Conservation (phyloP, 2,329 filamentous ascomycete species). For the Chaetomium sp. region DNA sequence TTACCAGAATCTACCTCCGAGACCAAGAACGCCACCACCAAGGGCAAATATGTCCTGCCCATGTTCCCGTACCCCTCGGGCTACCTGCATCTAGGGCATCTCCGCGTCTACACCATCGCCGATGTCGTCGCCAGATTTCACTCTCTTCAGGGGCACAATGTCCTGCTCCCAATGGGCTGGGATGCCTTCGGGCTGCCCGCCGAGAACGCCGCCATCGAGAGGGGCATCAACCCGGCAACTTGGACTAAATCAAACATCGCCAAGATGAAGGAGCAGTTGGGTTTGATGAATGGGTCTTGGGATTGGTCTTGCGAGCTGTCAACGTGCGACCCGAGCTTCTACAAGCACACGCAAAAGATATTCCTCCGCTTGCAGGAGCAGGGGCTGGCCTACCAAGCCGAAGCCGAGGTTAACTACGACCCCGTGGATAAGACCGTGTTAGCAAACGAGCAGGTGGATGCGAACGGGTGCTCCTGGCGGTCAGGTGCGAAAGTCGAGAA, state of each 20-base stretch:
- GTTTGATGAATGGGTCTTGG: slow-evolving; percentile 78
- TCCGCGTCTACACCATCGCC: slow-evolving; percentile 87
- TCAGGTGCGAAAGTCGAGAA: slow-evolving; percentile 85
- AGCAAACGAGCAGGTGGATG: slow-evolving; percentile 91
- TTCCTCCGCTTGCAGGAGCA: slow-evolving; percentile 76
- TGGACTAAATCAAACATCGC: slow-evolving; percentile 83
- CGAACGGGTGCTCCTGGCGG: slow-evolving; percentile 82
- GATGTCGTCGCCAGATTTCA: slow-evolving; percentile 80
- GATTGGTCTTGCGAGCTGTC: slow-evolving; percentile 81
- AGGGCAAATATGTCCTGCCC: slow-evolving; percentile 71
- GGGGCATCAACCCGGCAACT: slow-evolving; percentile 71
- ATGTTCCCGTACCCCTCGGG: slow-evolving; percentile 96
- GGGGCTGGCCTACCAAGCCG: slow-evolving; percentile 78
- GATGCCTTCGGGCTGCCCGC: slow-evolving; percentile 89
- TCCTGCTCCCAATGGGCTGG: slow-evolving; percentile 91
- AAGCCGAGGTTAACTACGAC: slow-evolving; percentile 87
- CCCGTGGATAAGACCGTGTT: slow-evolving; percentile 87
- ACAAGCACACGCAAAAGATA: slow-evolving; percentile 85
- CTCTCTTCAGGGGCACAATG: slow-evolving; percentile 71
- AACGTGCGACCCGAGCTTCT: slow-evolving; percentile 83
- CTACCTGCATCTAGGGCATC: slow-evolving; percentile 80
- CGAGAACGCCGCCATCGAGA: slow-evolving; percentile 87
- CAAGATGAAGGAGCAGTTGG: slow-evolving; percentile 81
- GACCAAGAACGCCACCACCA: slow-evolving; percentile 34
- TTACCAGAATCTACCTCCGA: slow-evolving; percentile 11